phyloP scores from a whole-genome alignment of 129 eudicot genomes.

The Smallanthus sonchifolius region DNA sequence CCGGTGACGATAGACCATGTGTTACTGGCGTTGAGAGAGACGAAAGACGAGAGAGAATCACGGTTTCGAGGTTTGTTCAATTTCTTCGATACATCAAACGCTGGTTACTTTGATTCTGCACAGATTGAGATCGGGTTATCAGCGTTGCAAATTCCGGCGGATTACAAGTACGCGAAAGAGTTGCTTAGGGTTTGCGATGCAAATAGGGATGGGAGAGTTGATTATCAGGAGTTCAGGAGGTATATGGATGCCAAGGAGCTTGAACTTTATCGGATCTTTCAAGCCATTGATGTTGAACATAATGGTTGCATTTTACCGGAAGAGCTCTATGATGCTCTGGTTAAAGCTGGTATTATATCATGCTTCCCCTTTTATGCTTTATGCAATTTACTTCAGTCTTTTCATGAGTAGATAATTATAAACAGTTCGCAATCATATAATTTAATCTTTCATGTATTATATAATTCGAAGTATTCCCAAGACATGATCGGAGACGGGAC shows the following conservation, averaged over 20 bases:
- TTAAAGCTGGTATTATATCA: conserved; percentile 77
- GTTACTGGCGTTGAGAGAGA: conserved; percentile 64
- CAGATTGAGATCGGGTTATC: conserved; percentile 78
- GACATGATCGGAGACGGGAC: too few relatives aligned
- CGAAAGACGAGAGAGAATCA: conserved; percentile 75
- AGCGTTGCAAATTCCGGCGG: conserved; percentile 81
- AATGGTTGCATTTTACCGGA: conserved; percentile 94
- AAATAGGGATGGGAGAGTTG: conserved; percentile 82
- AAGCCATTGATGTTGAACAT: conserved; percentile 95
- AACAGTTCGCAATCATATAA: too few relatives aligned
- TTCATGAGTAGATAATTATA: too few relatives aligned
- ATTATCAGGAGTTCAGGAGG: conserved; percentile 80
- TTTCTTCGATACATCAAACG: conserved; percentile 62
- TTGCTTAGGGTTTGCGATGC: conserved; percentile 80
- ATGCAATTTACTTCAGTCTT: too few relatives aligned
- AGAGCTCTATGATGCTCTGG: conserved; percentile 92
- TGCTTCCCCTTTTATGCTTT: conserved; percentile 3
- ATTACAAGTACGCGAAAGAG: conserved; percentile 90
- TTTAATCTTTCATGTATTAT: too few relatives aligned
- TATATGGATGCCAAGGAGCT: conserved; percentile 99
- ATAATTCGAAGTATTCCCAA: too few relatives aligned
- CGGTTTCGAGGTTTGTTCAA: conserved; percentile 63
- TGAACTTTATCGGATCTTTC: conserved; percentile 83
- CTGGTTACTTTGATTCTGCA: conserved; percentile 67
- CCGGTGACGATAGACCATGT: conserved; percentile 86